These are phyloP conservation scores for Trichophyton rubrum DNA, from an alignment of 2,329 filamentous ascomycete genomes.

Conservation along the genomic window DNA sequence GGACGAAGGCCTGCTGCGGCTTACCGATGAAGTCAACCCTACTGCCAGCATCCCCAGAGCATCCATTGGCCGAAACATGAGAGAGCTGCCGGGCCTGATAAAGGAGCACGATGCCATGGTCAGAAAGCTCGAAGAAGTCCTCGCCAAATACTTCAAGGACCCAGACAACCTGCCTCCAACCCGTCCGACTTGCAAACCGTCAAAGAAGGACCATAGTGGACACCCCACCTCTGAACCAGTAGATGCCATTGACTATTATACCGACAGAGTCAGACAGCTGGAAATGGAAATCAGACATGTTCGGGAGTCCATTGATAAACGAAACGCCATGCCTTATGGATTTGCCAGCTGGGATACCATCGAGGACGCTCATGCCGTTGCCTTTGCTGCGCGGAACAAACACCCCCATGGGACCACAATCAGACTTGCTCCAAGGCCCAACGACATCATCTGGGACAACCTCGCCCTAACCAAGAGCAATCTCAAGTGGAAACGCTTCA, in stretches of 20 bases:
- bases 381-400: constrained; percentile 68
- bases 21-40: constrained; percentile 69
- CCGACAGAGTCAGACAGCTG: constrained; percentile 67
- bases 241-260: constrained; percentile 89
- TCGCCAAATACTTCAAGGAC: constrained; percentile 84
- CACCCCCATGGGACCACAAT: constrained; percentile 68
- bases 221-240: constrained; percentile 50
- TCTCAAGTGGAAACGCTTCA: constrained; percentile 58
- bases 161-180: constrained; percentile 64
- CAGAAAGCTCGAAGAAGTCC: constrained; percentile 63
- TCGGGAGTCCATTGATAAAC: constrained; percentile 67
- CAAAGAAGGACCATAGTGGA: constrained; percentile 63
- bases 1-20: constrained; percentile 74
- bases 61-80: constrained; percentile 81
- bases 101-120: constrained; percentile 71
- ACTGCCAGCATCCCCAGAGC: constrained; percentile 67
- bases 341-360: constrained; percentile 92
- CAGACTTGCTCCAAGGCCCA: constrained; percentile 67
- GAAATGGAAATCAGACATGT: constrained; percentile 77
- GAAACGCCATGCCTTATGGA: constrained; percentile 79
- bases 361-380: constrained; percentile 74
- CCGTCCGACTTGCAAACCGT: constrained; percentile 66
- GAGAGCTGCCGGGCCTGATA: constrained; percentile 74
- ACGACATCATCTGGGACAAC: constrained; percentile 94
- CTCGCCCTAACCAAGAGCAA: constrained; percentile 58